Percentiles rank a stretch among this genome's conserved stretches.
phyloP scores from a whole-genome alignment of 2,329 filamentous ascomycete species.

The Pseudogymnoascus sp. region DNA sequence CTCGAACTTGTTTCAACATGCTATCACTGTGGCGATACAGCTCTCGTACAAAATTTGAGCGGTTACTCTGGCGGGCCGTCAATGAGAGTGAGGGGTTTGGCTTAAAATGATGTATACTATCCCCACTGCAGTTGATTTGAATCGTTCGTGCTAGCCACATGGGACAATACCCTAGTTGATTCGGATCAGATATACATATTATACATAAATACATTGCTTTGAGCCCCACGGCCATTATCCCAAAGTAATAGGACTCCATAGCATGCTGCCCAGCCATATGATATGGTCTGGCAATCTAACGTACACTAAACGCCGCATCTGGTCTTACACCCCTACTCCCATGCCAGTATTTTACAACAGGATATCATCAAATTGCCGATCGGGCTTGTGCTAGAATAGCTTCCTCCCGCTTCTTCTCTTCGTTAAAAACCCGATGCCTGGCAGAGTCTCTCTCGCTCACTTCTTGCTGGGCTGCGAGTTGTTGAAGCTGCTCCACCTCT shows the following conservation, averaged over 20 bases:
- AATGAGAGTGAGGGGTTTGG: conserved; percentile 87
- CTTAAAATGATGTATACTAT: conserved; percentile 51
- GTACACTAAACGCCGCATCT: conserved; percentile 9
- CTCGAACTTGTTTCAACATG: conserved; percentile 86
- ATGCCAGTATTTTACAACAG: conserved; percentile 4
- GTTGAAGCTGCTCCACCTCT: conserved; percentile 50
- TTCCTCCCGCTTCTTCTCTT: conserved; percentile 54
- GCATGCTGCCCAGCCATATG: not conserved
- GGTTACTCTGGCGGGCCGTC: conserved; percentile 77
- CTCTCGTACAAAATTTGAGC: conserved; percentile 58
- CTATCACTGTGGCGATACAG: conserved; percentile 68
- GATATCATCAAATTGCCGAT: conserved; percentile 19
- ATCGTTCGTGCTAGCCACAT: not conserved
- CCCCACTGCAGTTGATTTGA: not conserved
- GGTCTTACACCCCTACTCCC: conserved; percentile 3
- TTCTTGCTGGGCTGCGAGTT: conserved; percentile 46
- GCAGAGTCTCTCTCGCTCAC: conserved; percentile 47
- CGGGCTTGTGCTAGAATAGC: conserved; percentile 48
- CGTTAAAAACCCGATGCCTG: conserved; percentile 42
- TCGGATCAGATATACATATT: not conserved
- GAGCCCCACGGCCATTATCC: not conserved
- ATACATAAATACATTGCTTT: conserved; percentile 5
- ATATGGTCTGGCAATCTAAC: conserved; percentile 3
- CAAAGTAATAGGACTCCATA: conserved; percentile 9
- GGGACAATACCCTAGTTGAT: not conserved